A percentile compares a stretch with the other conserved stretches of the same genome.
phyloP scores from a whole-genome alignment of 2,329 filamentous ascomycete species.

The Juglanconis juglandina region DNA sequence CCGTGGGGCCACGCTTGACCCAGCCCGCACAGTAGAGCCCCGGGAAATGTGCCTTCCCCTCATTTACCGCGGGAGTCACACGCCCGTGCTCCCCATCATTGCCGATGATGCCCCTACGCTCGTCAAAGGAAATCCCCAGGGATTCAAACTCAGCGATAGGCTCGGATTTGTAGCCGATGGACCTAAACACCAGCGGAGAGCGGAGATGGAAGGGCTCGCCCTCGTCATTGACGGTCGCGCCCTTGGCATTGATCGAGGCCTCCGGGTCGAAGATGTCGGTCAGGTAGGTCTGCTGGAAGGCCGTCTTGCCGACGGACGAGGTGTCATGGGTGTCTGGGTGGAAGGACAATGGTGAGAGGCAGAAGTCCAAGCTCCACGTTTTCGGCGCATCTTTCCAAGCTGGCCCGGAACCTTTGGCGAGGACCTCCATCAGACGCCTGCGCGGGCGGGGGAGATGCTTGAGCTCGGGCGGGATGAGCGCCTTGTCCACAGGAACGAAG shows the following conservation, averaged over 20 bases:
- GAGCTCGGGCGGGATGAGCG: slow-evolving; percentile 65
- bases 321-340: slow-evolving; percentile 43
- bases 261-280: slow-evolving; percentile 51
- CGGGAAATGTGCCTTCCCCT: slow-evolving; percentile 36
- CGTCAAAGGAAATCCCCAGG: slow-evolving; percentile 75
- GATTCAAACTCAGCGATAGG: slow-evolving; percentile 71
- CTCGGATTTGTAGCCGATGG: slow-evolving; percentile 89
- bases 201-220: too few species aligned
- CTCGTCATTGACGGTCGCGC: slow-evolving; percentile 50
- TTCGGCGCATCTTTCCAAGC: slow-evolving; percentile 49
- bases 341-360: slow-evolving; percentile 74
- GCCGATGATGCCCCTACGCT: slow-evolving; percentile 68
- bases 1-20: slow-evolving; percentile 92
- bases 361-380: slow-evolving; percentile 82
- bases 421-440: slow-evolving; percentile 74
- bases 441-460: slow-evolving; percentile 71
- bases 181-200: slow-evolving; percentile 77
- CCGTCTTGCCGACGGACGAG: slow-evolving; percentile 57
- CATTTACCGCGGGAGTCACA: slow-evolving; percentile 44
- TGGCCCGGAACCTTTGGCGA: slow-evolving; percentile 68
- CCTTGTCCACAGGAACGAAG: slow-evolving; percentile 65
- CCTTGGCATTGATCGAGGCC: slow-evolving; percentile 42
- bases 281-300: slow-evolving; percentile 62
- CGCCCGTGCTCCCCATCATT: slow-evolving; percentile 77
- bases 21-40: slow-evolving; percentile 92